Conservation (phyloP, 176 grass and related monocot genomes). For the Lolium perenne region DNA sequence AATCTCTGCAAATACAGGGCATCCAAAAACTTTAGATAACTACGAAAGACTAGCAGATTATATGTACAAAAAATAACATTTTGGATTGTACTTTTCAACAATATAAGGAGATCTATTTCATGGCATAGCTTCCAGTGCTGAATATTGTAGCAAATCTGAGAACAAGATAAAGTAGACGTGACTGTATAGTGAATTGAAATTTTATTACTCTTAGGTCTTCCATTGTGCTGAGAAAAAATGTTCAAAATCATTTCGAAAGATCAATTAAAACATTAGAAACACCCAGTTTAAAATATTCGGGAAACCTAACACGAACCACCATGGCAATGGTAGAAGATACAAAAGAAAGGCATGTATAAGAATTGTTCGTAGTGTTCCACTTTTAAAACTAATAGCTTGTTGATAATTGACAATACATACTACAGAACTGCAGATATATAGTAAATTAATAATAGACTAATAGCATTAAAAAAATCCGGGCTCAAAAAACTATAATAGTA, state of each 20-base stretch:
- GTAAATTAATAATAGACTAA: not conserved
- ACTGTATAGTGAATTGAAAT: not conserved
- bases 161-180: not conserved
- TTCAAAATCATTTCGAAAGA: not conserved
- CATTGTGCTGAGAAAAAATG: not conserved
- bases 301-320: not conserved
- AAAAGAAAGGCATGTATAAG: not conserved
- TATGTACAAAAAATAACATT: not conserved
- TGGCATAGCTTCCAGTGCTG: not conserved
- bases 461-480: no score
- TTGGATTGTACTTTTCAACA: not conserved
- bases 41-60: not conserved
- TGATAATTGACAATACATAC: slow-evolving; percentile 22
- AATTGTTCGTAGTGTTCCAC: not conserved
- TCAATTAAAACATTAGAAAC: not conserved
- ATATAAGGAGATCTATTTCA: not conserved
- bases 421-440: not conserved
- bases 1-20: slow-evolving; percentile 46
- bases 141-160: not conserved
- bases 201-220: not conserved
- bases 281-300: slow-evolving; percentile 5
- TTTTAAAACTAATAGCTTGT: not conserved
- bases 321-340: slow-evolving; percentile 11
- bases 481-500: not conserved
- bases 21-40: slow-evolving; percentile 15